These are phyloP conservation scores for Podaxis sp. DNA, from an alignment of 768 basidiomycete genomes.

Conservation along the genomic window DNA sequence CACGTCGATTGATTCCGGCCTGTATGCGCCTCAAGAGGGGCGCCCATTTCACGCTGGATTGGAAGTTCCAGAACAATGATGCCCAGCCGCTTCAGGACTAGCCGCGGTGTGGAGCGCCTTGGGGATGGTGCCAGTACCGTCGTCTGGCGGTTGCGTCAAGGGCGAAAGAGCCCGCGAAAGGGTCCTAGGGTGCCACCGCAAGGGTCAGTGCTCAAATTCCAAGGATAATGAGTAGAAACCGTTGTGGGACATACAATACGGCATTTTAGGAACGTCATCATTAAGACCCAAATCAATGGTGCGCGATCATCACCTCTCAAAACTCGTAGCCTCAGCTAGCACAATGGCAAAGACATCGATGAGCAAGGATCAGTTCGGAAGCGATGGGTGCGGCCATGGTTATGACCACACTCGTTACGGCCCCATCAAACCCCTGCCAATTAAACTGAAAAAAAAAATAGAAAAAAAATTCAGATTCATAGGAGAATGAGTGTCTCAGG, in stretches of 20 bases:
- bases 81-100: neutral
- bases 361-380: neutral
- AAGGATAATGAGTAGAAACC: neutral
- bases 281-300: neutral
- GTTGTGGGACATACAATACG: neutral
- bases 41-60: conserved; percentile 10
- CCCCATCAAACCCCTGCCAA: too few relatives aligned
- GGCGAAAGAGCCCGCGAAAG: neutral
- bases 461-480: neutral
- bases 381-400: neutral
- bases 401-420: too few relatives aligned
- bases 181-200: neutral
- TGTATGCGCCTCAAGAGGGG: conserved; percentile 9
- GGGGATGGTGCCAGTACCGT: neutral
- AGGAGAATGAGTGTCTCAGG: neutral
- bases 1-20: conserved; percentile 9
- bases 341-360: neutral
- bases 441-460: too few relatives aligned
- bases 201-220: neutral
- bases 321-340: neutral
- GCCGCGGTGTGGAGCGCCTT: neutral
- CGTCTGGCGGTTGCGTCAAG: neutral
- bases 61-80: conserved; percentile 3
- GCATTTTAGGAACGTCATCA: neutral
- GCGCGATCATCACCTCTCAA: neutral